These are phyloP conservation scores for Melocanna baccifera DNA, from an alignment of 176 grass and related monocot genomes.

Conservation along the genomic window DNA sequence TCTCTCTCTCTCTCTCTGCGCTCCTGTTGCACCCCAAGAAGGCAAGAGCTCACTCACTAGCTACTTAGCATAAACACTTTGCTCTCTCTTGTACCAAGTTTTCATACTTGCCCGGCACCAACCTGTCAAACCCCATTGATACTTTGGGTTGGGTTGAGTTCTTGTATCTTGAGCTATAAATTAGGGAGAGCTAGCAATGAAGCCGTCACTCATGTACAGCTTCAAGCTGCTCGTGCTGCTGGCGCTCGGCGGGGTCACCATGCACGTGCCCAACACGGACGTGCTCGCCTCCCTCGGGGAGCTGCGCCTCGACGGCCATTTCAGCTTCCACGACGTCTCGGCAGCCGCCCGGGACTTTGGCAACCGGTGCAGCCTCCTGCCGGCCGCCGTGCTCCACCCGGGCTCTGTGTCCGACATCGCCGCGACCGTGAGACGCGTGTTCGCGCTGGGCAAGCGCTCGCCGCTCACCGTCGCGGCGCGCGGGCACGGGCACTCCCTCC, in stretches of 20 bases:
- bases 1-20: background rate
- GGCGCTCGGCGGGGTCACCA: constrained; percentile 57
- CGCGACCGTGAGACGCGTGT: constrained; percentile 46
- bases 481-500: constrained; percentile 80
- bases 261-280: constrained; percentile 72
- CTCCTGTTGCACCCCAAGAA: constrained; percentile 16
- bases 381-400: constrained; percentile 63
- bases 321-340: constrained; percentile 56
- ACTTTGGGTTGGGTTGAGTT: background rate
- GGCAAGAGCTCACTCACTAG: background rate
- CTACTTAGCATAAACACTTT: background rate
- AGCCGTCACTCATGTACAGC: constrained; percentile 33
- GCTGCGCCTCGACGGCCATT: constrained; percentile 49
- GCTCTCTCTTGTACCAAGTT: constrained; percentile 4
- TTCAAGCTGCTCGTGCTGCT: constrained; percentile 71
- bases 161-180: background rate
- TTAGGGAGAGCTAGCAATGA: constrained; percentile 30
- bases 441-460: constrained; percentile 35
- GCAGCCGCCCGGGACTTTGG: constrained; percentile 67
- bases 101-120: constrained; percentile 28
- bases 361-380: constrained; percentile 55
- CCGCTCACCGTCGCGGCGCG: constrained; percentile 72
- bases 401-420: constrained; percentile 60
- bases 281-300: constrained; percentile 40
- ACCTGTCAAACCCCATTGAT: constrained; percentile 45